Conservation (phyloP, 1,284 basidiomycete species). For the Cryptococcus sp. region DNA sequence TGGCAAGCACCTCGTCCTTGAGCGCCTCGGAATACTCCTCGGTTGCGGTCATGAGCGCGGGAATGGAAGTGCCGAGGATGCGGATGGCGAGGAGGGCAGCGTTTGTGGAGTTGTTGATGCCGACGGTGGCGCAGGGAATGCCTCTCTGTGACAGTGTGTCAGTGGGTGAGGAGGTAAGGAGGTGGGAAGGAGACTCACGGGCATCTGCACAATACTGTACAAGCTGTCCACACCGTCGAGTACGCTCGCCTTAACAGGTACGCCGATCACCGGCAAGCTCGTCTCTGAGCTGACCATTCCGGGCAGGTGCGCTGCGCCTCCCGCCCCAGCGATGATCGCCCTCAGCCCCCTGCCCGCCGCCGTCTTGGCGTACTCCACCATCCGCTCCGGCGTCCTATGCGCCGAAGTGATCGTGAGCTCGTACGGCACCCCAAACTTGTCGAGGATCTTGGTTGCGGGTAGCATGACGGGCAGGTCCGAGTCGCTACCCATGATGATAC, state of each 20-base stretch:
- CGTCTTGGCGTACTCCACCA: constrained; percentile 76
- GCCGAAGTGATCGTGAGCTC: constrained; percentile 83
- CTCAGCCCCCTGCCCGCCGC: constrained; percentile 64
- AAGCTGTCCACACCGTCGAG: constrained; percentile 95
- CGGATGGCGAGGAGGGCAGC: constrained; percentile 88
- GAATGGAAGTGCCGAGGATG: constrained; percentile 74
- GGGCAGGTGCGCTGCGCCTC: constrained; percentile 93
- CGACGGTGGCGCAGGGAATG: constrained; percentile 94
- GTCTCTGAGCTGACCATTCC: constrained; percentile 98
- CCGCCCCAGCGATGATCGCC: constrained; percentile 89
- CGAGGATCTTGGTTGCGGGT: constrained; percentile 79
- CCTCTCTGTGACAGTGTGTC: constrained; percentile 64
- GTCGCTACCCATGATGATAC: constrained; percentile 98
- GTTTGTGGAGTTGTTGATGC: constrained; percentile 94
- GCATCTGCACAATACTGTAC: constrained; percentile 99
- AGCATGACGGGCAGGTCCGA: constrained; percentile 95
- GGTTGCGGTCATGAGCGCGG: constrained; percentile 65
- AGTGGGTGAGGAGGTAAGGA: background rate
- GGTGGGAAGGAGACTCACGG: constrained; percentile 57
- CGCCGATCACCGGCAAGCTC: constrained; percentile 87
- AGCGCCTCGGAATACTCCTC: constrained; percentile 70
- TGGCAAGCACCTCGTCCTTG: constrained; percentile 78
- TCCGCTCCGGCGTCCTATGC: constrained; percentile 86
- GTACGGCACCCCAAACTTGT: constrained; percentile 78
- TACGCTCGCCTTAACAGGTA: constrained; percentile 91